Base-by-base conservation (phyloP, 2,329 filamentous ascomycete genomes). In the Phoma herbarum region DNA sequence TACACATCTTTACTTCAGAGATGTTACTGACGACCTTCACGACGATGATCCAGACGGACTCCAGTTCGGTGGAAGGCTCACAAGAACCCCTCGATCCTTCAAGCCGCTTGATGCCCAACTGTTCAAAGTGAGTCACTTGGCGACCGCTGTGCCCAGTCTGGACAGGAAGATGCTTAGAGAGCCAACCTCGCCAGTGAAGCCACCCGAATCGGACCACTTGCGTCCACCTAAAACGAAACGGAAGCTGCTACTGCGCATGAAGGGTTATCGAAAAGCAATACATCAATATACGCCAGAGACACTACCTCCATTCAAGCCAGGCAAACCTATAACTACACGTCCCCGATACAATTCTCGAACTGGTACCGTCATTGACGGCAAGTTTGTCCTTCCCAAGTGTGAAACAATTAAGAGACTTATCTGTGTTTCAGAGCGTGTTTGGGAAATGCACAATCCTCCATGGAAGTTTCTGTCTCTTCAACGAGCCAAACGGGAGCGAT, bases 151-250 rank as follows among this genome's bases (percentile, higher is more conserved):
- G 12, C 52, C 51, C 16, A 41, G 33, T n/a, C 26, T 54, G 8
- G 43, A 54, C 28, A 12, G 8, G 11, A 26, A 26, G 14, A 47
- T 54, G 51, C 4, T 18, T n/a, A 18, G 26, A n/a, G 35, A 55
- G n/a, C 52, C 52, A 28, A 55, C 52, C 8, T 55, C 45, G 22
- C 52, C 52, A 20, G 2, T 22, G 14, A 55, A 43, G 7, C 45
- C 44, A 25, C 35, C 52, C 12, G 26, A 42, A 26, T 35, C 43
- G 1, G 44, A 37, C 6, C 1, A 29, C 14, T 48, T 55, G 4
- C 14, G 44, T 12, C 28, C 10, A 22, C 43, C 43, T 2, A 54
- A 39, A 42, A 18, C 43, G 11, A 54, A 33, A 16, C 31, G 10
- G 28, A 33, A 47, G 26, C 2, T 41, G 7, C 43, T 10, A 12